Evolutionary conservation across 129 eudicot species (phyloP), one percentile per base, ranked within the genome.

Genomic region (Saposhnikovia divaricata): DNA sequence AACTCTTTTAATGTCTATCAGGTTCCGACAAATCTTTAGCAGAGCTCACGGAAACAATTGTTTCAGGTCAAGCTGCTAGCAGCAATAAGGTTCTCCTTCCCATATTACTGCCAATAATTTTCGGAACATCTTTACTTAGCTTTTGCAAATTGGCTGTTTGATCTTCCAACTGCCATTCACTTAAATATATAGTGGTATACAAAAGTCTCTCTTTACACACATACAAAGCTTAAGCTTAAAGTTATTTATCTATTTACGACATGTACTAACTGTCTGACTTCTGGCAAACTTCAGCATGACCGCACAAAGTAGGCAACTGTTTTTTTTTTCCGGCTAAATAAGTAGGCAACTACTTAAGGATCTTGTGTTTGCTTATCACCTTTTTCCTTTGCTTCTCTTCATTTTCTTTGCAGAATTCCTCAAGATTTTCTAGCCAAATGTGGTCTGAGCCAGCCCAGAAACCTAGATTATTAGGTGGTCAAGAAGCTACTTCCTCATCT

Each of bases 41-140:
- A 42, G 93, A 84, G 83, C 93, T 95, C 84, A 96, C 98, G 37
- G 89, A 90, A 43, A 74, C 84, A 9, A 87, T 95, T 82, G 86
- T 93, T 77, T 80, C 87, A 44, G 88, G 75, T 73, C 86, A 86
- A 57, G 81, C 73, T 80, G 74, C 87, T 83, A 72, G 48, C 81
- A 61, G 73, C 23, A 77, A 61, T 78, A 87, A 91, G 94, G 96
- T 93, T 69, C 55, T 27, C 61, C 47, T 23, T n/a, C 38, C 44
- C 4, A 50, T 80, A 47, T 80, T 77, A 50, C 74, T 21, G 27
- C 37, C 14, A 39, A 1, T 72, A 8, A 42, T 21, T 9, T 70
- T 21, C 2, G 31, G 25, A 57, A n/a, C 68, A 59, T 59, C 34
- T 59, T 59, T 59, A n/a, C 68, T 59, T 59, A 9, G 68, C 68